Percentiles rank a stretch among this genome's conserved stretches.
Evolutionary conservation across 768 basidiomycete species (phyloP).

Genomic region (Lentinula guzmanii): DNA sequence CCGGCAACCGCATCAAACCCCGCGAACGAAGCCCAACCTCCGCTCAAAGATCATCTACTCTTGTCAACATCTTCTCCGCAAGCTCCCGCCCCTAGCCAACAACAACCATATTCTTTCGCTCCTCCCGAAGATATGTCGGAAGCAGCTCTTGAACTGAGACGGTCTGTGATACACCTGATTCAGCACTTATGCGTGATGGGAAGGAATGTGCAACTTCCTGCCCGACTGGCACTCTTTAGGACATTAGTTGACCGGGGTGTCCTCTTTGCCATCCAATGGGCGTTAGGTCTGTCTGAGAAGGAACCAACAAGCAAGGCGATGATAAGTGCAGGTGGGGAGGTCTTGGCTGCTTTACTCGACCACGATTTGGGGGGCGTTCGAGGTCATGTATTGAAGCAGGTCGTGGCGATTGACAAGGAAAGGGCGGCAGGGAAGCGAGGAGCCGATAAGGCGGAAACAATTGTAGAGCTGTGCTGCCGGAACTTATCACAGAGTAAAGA

Average conservation of each 20-base stretch:
- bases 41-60: conserved; percentile 17
- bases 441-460: conserved; percentile 62
- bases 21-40: conserved; percentile 20
- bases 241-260: conserved; percentile 84
- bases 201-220: conserved; percentile 90
- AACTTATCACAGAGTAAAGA: conserved; percentile 78
- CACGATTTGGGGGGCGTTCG: conserved; percentile 88
- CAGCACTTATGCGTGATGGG: conserved; percentile 94
- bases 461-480: conserved; percentile 69
- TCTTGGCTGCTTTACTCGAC: conserved; percentile 80
- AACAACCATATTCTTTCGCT: conserved; percentile 40
- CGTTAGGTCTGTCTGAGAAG: conserved; percentile 63
- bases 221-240: conserved; percentile 81
- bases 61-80: conserved; percentile 7
- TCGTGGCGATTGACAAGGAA: conserved; percentile 64
- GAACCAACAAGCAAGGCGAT: conserved; percentile 45
- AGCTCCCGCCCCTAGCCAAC: conserved; percentile 5
- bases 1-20: conserved; percentile 20
- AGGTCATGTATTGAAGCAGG: conserved; percentile 78
- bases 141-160: conserved; percentile 49
- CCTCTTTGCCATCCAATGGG: conserved; percentile 90
- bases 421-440: conserved; percentile 48
- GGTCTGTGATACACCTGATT: conserved; percentile 80
- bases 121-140: conserved; percentile 52
- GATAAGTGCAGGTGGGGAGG: conserved; percentile 80